Percentiles rank a stretch among this genome's conserved stretches.
These are phyloP conservation scores for Penicillium sp. DNA, from an alignment of 2,329 filamentous ascomycete genomes.

Conservation along the genomic window DNA sequence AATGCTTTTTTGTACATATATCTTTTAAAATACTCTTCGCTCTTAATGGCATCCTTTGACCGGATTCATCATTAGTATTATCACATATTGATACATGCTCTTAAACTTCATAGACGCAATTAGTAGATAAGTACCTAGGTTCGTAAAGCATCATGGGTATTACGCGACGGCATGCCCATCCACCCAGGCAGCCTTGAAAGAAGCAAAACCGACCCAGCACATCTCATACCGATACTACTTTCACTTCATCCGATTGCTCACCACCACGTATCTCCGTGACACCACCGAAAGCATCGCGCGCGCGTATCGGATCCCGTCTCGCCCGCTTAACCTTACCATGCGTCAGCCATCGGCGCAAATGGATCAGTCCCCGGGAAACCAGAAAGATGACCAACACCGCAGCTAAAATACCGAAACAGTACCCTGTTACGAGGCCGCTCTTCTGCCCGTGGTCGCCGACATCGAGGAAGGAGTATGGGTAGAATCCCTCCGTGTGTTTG, in stretches of 20 bases:
- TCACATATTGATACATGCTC: not conserved
- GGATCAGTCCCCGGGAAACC: conserved; percentile 54
- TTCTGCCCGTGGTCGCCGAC: conserved; percentile 49
- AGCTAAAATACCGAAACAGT: conserved; percentile 60
- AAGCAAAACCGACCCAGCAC: not conserved
- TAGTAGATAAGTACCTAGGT: not conserved
- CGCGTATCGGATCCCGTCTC: conserved; percentile 14
- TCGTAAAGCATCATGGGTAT: not conserved
- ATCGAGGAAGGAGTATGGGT: conserved; percentile 78
- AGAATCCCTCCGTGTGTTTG: conserved; percentile 66
- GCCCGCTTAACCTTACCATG: conserved; percentile 27
- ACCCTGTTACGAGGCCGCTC: conserved; percentile 59
- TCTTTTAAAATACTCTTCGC: conserved; percentile 14
- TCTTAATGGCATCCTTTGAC: conserved; percentile 11
- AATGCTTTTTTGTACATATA: conserved; percentile 15
- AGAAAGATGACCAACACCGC: conserved; percentile 55
- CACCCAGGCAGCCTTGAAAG: not conserved
- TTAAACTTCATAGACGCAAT: not conserved
- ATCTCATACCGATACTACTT: conserved; percentile 5
- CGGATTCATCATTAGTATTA: conserved; percentile 7
- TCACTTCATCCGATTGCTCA: conserved; percentile 11
- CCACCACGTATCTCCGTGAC: not conserved
- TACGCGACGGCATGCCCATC: not conserved
- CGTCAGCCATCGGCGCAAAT: conserved; percentile 52
- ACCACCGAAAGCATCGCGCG: not conserved